These are phyloP conservation scores for Vaccinium corymbosum DNA, from an alignment of 148 eudicot genomes.

Conservation along the genomic window DNA sequence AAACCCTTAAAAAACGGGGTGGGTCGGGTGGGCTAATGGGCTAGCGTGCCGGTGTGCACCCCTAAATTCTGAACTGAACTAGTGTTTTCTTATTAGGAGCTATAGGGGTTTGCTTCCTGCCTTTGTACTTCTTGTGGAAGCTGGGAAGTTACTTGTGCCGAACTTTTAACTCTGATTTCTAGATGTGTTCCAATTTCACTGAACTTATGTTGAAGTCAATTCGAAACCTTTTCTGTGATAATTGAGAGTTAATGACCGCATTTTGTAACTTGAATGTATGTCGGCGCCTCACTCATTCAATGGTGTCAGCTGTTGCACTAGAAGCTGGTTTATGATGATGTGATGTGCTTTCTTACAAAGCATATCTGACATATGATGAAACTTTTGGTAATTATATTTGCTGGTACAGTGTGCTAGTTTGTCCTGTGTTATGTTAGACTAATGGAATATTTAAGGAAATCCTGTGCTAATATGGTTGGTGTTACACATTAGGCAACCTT, in stretches of 20 bases:
- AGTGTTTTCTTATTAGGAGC: background rate
- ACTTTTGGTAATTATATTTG: background rate
- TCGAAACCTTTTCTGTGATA: background rate
- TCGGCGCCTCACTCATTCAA: background rate
- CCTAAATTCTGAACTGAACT: background rate
- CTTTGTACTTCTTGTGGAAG: background rate
- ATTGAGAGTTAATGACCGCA: background rate
- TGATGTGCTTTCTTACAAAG: background rate
- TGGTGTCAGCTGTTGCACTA: background rate
- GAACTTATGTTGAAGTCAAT: background rate
- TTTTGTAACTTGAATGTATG: background rate
- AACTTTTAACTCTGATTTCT: background rate
- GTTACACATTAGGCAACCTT: background rate
- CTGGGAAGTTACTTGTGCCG: background rate
- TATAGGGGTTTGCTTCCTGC: conserved; percentile 3
- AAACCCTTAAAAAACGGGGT: no score
- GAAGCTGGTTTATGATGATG: background rate
- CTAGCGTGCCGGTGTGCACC: no score
- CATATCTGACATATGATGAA: background rate
- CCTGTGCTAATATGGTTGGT: conserved; percentile 2
- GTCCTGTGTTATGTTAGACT: background rate
- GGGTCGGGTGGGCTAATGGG: no score
- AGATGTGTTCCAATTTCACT: background rate
- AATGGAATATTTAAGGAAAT: background rate
- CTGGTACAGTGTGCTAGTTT: conserved; percentile 1